Percentiles rank a stretch among this genome's conserved stretches.
Conservation (phyloP, 495 filamentous ascomycete genomes). For the Paragyromitra xinjiangensis region DNA sequence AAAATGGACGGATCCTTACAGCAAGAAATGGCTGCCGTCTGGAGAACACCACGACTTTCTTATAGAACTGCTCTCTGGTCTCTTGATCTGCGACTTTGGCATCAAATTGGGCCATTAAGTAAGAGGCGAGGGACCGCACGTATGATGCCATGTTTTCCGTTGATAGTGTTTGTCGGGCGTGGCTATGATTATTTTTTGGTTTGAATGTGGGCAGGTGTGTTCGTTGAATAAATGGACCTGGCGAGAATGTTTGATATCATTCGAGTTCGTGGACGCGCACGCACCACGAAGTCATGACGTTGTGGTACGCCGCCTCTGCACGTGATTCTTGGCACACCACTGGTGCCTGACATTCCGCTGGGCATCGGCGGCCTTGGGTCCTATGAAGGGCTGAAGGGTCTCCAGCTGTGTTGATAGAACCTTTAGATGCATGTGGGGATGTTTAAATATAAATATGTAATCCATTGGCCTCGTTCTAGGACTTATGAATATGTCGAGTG, state of each 20-base stretch:
- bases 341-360: neutral
- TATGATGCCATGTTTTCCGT: constrained; percentile 41
- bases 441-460: neutral
- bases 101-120: constrained; percentile 40
- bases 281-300: constrained; percentile 23
- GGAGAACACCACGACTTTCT: constrained; percentile 39
- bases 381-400: neutral
- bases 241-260: neutral
- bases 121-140: constrained; percentile 35
- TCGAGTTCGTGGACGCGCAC: constrained; percentile 17
- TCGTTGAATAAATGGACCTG: constrained; percentile 14
- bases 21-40: constrained; percentile 44
- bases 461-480: neutral
- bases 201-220: neutral
- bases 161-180: neutral
- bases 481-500: neutral
- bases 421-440: neutral
- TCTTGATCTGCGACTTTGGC: constrained; percentile 40
- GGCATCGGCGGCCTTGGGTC: neutral
- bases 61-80: constrained; percentile 46
- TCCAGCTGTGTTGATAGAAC: neutral
- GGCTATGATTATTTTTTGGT: neutral
- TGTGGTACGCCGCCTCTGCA: neutral
- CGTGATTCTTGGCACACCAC: constrained; percentile 8
- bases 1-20: constrained; percentile 14